Conservation (phyloP, 2,329 filamentous ascomycete species). For the Aspergillus sojae region DNA sequence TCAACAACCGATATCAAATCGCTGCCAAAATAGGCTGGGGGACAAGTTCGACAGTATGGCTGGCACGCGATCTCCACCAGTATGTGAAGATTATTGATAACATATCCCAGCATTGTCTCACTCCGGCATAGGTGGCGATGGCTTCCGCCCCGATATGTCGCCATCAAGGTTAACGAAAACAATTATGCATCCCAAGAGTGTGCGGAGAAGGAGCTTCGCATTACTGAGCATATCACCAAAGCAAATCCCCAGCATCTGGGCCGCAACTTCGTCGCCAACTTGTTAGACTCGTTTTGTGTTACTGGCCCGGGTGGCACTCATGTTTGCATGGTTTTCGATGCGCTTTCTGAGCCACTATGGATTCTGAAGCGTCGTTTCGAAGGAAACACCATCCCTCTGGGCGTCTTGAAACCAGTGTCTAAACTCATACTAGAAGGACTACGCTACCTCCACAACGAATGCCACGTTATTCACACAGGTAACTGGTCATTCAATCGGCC, state of each 20-base stretch:
- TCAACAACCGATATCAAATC: slow-evolving; percentile 41
- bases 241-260: slow-evolving; percentile 34
- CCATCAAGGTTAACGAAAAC: slow-evolving; percentile 38
- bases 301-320: slow-evolving; percentile 31
- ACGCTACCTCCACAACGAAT: slow-evolving; percentile 44
- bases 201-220: slow-evolving; percentile 33
- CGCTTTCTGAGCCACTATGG: slow-evolving; percentile 39
- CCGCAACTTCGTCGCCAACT: slow-evolving; percentile 32
- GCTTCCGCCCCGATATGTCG: slow-evolving; percentile 32
- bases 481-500: background rate
- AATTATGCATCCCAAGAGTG: slow-evolving; percentile 23
- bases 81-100: slow-evolving; percentile 16
- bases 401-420: slow-evolving; percentile 32
- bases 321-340: slow-evolving; percentile 40
- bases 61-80: slow-evolving; percentile 35
- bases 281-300: slow-evolving; percentile 39
- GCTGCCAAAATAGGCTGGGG: slow-evolving; percentile 45
- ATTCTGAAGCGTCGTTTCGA: slow-evolving; percentile 31
- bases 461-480: slow-evolving; percentile 46
- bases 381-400: slow-evolving; percentile 27
- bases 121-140: slow-evolving; percentile 25
- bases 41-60: slow-evolving; percentile 45
- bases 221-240: slow-evolving; percentile 33
- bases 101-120: slow-evolving; percentile 11
- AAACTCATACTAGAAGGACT: slow-evolving; percentile 42